Evolutionary conservation across 352 stramenopile genomes (phyloP).

Genomic region (Pythium pyrilobum): DNA sequence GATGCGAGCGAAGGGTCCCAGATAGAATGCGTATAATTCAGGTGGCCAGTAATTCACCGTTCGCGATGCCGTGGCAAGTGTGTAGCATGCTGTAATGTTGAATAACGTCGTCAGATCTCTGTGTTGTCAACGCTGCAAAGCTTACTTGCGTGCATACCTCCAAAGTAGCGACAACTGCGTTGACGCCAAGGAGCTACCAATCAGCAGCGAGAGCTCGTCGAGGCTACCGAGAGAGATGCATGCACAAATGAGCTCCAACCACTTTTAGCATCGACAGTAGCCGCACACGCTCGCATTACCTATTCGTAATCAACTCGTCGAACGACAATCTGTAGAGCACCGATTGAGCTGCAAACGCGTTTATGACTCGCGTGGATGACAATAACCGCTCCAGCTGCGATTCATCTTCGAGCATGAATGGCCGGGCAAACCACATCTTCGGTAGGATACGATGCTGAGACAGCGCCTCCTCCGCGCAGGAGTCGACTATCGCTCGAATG

Average conservation of each 20-base stretch:
- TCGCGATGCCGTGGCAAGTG: constrained; percentile 5
- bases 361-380: constrained; percentile 58
- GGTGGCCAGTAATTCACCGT: neutral
- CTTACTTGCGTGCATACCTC: constrained; percentile 13
- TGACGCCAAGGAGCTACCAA: neutral
- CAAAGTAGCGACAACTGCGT: too few relatives aligned
- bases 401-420: constrained; percentile 70
- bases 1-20: constrained; percentile 25
- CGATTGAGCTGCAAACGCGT: constrained; percentile 58
- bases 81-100: constrained; percentile 8
- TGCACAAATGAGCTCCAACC: too few relatives aligned
- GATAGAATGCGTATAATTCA: constrained; percentile 14
- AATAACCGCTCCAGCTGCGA: constrained; percentile 73
- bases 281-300: constrained; percentile 16
- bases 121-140: too few relatives aligned
- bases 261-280: too few relatives aligned
- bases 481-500: constrained; percentile 47
- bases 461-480: constrained; percentile 45
- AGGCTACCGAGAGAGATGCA: too few relatives aligned
- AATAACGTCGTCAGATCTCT: too few relatives aligned
- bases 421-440: constrained; percentile 67
- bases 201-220: neutral
- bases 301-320: constrained; percentile 43
- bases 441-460: constrained; percentile 38
- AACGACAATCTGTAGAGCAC: constrained; percentile 62